Percentiles rank a stretch among this genome's conserved stretches.
phyloP scores from a whole-genome alignment of 805 yeast genomes.

The Lipomyces yamadae region DNA sequence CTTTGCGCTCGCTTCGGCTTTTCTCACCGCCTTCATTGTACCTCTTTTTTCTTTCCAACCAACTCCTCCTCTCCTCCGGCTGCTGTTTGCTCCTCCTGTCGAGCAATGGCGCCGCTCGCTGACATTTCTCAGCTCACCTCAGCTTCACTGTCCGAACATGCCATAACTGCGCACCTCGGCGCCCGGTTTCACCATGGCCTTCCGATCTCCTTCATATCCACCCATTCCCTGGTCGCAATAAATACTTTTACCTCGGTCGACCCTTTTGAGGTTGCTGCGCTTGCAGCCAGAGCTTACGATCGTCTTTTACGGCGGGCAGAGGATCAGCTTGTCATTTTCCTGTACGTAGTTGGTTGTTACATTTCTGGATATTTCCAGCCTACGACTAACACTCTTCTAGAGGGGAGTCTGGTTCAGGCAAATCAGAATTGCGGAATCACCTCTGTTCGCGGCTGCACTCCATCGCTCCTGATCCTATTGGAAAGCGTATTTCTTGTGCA shows the following conservation, averaged over 20 bases:
- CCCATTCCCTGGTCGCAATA: conserved; percentile 48
- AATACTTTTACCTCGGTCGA: conserved; percentile 49
- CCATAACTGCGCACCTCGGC: conserved; percentile 51
- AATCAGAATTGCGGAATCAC: conserved; percentile 47
- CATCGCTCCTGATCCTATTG: conserved; percentile 13
- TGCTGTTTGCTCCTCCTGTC: not conserved
- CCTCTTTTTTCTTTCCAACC: no score
- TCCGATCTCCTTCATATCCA: conserved; percentile 49
- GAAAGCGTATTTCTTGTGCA: conserved; percentile 37
- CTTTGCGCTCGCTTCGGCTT: not conserved
- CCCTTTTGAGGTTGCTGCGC: conserved; percentile 45
- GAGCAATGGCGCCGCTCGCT: conserved; percentile 37
- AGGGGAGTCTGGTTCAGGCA: conserved; percentile 51
- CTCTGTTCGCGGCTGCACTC: conserved; percentile 42
- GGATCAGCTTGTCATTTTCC: conserved; percentile 47
- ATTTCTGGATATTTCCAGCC: not conserved
- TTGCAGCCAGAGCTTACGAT: conserved; percentile 48
- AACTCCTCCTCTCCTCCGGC: not conserved
- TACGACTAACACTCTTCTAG: conserved; percentile 17
- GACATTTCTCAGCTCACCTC: conserved; percentile 49
- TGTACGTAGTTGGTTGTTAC: conserved; percentile 24
- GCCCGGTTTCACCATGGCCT: conserved; percentile 51
- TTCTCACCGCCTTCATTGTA: not conserved
- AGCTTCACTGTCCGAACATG: conserved; percentile 47
- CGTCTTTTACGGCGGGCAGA: conserved; percentile 47